phyloP scores from a whole-genome alignment of 2,329 filamentous ascomycete genomes.

The Alternaria burnsii region DNA sequence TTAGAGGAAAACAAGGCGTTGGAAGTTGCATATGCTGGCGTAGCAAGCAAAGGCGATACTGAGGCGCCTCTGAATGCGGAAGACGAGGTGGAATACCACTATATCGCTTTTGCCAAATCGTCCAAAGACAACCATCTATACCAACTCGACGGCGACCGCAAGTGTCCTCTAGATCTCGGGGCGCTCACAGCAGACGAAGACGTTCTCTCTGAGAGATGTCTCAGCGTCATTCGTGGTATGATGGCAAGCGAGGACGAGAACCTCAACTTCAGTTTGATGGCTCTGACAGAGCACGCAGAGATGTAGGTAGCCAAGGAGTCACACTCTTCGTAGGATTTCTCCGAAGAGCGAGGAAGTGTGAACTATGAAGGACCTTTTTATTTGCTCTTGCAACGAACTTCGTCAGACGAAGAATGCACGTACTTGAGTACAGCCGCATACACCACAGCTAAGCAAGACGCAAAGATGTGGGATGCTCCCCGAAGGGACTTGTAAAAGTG shows the following conservation, averaged over 20 bases:
- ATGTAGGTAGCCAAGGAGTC: slow-evolving; percentile 64
- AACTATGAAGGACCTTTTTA: slow-evolving; percentile 63
- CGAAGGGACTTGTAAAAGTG: slow-evolving; percentile 56
- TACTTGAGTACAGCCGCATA: slow-evolving; percentile 52
- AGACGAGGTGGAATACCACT: slow-evolving; percentile 48
- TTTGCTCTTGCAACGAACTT: slow-evolving; percentile 57
- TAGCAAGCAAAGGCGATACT: slow-evolving; percentile 39
- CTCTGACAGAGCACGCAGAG: slow-evolving; percentile 25
- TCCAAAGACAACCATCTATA: slow-evolving; percentile 34
- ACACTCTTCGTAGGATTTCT: slow-evolving; percentile 56
- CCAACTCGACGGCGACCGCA: slow-evolving; percentile 44
- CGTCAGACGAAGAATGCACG: slow-evolving; percentile 41
- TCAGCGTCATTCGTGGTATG: slow-evolving; percentile 34
- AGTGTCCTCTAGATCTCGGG: slow-evolving; percentile 43
- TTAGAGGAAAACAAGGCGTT: slow-evolving; percentile 36
- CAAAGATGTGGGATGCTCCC: slow-evolving; percentile 55
- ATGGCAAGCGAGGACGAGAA: slow-evolving; percentile 28
- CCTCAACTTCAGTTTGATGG: slow-evolving; percentile 43
- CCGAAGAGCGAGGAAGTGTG: slow-evolving; percentile 60
- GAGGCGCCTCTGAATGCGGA: slow-evolving; percentile 36
- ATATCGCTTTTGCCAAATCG: slow-evolving; percentile 45
- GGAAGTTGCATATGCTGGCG: slow-evolving; percentile 36
- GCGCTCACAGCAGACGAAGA: slow-evolving; percentile 28
- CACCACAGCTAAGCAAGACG: slow-evolving; percentile 59
- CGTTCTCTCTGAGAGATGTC: slow-evolving; percentile 29